Base-by-base conservation (phyloP, 257 asterid genomes). In the Primulina tabacum region DNA sequence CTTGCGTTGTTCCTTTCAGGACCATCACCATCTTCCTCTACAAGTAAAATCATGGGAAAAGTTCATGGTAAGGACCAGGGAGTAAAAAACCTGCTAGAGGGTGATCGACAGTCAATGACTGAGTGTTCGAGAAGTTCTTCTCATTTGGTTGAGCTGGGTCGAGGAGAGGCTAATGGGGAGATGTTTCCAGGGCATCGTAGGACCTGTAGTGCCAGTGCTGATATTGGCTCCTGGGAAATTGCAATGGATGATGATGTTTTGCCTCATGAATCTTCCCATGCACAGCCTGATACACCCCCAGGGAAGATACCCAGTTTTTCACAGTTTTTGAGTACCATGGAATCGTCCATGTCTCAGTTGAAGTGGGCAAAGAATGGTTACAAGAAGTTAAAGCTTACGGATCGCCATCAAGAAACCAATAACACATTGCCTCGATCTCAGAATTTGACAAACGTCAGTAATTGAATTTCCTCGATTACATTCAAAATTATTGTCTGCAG, bases 161-260 rank as follows among this genome's bases (percentile, higher is more conserved):
- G 70, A 68, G 80, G 69, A 66, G 93, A 84, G 76, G 79, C 71
- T 73, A 78, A 50, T 72, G 88, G 76, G 37, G 96, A 82, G 64
- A 84, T 77, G 82, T 60, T 68, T 37, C 67, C 82, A 7, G 95
- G 96, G n/a, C 97, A 86, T 56, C 90, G 97, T 64, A 90, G 98
- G 81, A 78, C 94, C 5, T 97, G 96, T 76, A 90, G 99, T 87
- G 99, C 96, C 10, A 75, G 85, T 87, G 96, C 97, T 73, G 97
- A 90, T 74, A 87, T 89, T 62, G 79, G 92, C 61, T 72, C 91
- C 14, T 93, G 92, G 96, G 87, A 90, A 59, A 83, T 90, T 73
- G 76, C 80, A 7, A 78, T 90, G 70, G 80, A 77, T 60, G 90
- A 84, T 71, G 88, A 80, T 74, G 73, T 53, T 66, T 66, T 64